Percentiles rank a stretch among this genome's conserved stretches.
These are phyloP conservation scores for Phyllosticta ampelicida DNA, from an alignment of 2,329 filamentous ascomycete species.

Conservation along the genomic window DNA sequence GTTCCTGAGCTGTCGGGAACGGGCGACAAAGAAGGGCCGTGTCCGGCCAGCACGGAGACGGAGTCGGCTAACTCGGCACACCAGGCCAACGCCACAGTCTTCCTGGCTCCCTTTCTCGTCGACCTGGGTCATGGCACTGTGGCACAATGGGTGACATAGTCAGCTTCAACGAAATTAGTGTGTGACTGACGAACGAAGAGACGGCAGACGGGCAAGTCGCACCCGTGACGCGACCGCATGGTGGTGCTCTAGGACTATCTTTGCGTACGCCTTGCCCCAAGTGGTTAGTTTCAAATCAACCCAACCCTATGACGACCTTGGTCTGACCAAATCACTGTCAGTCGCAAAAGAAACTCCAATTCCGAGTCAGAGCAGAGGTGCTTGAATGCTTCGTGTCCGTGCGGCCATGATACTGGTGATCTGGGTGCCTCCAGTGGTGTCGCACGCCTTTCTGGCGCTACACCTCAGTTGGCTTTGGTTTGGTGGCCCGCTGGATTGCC, in stretches of 20 bases:
- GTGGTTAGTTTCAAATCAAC: not conserved
- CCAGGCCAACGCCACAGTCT: not conserved
- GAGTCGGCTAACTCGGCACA: not conserved
- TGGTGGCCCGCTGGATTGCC: no score
- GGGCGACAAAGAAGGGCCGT: not conserved
- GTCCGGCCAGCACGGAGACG: not conserved
- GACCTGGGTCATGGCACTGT: no score
- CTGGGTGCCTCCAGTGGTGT: not conserved
- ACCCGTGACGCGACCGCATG: not conserved
- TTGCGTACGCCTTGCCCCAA: not conserved
- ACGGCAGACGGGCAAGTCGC: not conserved
- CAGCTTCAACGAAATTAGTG: not conserved
- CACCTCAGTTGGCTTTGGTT: no score
- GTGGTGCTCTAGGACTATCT: not conserved
- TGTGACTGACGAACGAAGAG: not conserved
- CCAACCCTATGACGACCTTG: not conserved
- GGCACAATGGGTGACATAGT: not conserved
- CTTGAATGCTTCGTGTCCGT: no score
- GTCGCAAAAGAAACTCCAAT: no score
- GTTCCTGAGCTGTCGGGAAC: not conserved
- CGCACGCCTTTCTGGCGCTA: not conserved
- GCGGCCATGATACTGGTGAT: not conserved
- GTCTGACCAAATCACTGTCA: not conserved
- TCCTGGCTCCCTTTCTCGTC: not conserved
- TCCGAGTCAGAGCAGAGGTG: no score